phyloP scores from a whole-genome alignment of 108 stramenopile species.

The Pseudonitzschia delicatissima region DNA sequence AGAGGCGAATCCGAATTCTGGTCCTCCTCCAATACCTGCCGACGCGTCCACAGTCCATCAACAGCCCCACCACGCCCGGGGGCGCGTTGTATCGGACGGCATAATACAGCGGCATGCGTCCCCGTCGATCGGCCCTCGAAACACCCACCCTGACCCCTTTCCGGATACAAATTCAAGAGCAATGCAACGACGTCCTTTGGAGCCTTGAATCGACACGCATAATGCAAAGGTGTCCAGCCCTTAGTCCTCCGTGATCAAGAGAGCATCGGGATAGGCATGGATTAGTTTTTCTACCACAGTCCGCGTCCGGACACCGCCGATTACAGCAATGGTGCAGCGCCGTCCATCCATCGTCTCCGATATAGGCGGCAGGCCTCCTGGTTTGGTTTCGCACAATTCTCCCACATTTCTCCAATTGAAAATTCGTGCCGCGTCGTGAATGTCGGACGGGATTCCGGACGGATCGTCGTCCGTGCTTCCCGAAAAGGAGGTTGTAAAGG shows the following conservation, averaged over 20 bases:
- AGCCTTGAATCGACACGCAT: constrained; percentile 77
- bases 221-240: constrained; percentile 74
- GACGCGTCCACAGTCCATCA: constrained; percentile 61
- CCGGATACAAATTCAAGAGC: constrained; percentile 45
- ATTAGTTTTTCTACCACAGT: constrained; percentile 64
- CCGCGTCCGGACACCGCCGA: constrained; percentile 64
- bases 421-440: constrained; percentile 77
- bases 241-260: constrained; percentile 54
- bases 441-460: constrained; percentile 31
- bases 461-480: background rate
- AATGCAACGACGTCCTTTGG: constrained; percentile 56
- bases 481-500: background rate
- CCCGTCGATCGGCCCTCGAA: constrained; percentile 39
- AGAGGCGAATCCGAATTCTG: constrained; percentile 62
- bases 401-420: constrained; percentile 59
- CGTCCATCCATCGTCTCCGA: constrained; percentile 63
- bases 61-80: constrained; percentile 63
- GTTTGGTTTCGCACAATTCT: constrained; percentile 40
- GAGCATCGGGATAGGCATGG: constrained; percentile 64
- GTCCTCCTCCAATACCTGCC: constrained; percentile 78
- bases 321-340: constrained; percentile 76
- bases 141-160: constrained; percentile 52
- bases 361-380: constrained; percentile 54
- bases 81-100: constrained; percentile 84
- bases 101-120: constrained; percentile 66